phyloP scores from a whole-genome alignment of 2,329 filamentous ascomycete species.

The Fusarium redolens region DNA sequence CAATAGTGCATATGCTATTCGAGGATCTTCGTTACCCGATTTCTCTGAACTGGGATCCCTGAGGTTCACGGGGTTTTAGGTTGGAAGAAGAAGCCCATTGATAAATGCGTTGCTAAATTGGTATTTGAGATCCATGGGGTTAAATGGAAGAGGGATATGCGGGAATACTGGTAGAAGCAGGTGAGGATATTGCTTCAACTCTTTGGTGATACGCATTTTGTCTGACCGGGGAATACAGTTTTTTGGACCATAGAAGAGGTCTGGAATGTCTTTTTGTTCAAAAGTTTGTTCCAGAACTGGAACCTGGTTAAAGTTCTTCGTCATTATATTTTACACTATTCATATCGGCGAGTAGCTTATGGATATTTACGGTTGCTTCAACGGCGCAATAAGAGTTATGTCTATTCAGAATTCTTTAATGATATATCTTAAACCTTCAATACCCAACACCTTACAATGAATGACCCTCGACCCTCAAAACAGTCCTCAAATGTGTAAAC shows the following conservation, averaged over 20 bases:
- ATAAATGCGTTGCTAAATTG: background rate
- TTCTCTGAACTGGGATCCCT: background rate
- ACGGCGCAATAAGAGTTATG: background rate
- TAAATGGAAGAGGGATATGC: background rate
- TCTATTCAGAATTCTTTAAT: background rate
- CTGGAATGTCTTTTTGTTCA: background rate
- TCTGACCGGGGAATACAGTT: background rate
- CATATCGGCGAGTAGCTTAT: background rate
- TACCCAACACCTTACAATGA: conserved; percentile 36
- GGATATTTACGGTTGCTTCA: background rate
- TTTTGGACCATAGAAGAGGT: background rate
- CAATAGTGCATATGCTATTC: background rate
- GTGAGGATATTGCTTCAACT: too few species aligned
- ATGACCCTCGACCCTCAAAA: conserved; percentile 47
- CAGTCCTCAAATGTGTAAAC: conserved; percentile 47
- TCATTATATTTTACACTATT: background rate
- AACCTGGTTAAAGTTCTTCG: background rate
- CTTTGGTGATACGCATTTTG: background rate
- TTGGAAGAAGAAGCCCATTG: background rate
- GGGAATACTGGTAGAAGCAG: background rate
- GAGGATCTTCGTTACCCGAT: background rate
- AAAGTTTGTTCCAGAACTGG: too few species aligned
- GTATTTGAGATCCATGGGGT: background rate
- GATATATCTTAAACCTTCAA: background rate
- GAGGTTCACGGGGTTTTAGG: conserved; percentile 8